phyloP scores from a whole-genome alignment of 2,329 filamentous ascomycete genomes.

The Calonectria montana region DNA sequence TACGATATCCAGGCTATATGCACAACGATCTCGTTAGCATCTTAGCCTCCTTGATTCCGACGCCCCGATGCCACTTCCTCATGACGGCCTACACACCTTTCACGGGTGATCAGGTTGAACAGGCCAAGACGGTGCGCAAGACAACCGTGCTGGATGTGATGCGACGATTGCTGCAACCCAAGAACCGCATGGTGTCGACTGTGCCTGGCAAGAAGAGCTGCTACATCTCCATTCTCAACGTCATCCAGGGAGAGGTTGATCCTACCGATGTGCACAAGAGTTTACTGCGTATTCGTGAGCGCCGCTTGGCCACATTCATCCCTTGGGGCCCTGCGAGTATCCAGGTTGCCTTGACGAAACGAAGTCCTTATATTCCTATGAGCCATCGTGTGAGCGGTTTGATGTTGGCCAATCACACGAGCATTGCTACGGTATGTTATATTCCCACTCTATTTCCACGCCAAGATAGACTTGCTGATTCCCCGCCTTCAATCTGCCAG shows the following conservation, averaged over 20 bases:
- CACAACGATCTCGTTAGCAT: constrained; percentile 99
- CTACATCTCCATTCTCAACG: constrained; percentile 98
- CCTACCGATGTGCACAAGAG: constrained; percentile 99
- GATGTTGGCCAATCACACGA: constrained; percentile 98
- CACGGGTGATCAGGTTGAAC: constrained; percentile 94
- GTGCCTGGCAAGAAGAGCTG: constrained; percentile 96
- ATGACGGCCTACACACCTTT: constrained; percentile 99
- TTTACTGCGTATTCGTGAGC: constrained; percentile 92
- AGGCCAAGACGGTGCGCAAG: constrained; percentile 97
- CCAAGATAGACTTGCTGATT: neutral
- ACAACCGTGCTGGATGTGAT: constrained; percentile 98
- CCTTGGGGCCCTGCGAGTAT: constrained; percentile 98
- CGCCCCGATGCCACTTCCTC: constrained; percentile 95
- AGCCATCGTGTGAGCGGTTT: constrained; percentile 94
- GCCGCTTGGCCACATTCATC: constrained; percentile 94
- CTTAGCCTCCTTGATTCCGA: constrained; percentile 94
- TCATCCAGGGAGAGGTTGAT: constrained; percentile 98
- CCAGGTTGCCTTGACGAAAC: constrained; percentile 95
- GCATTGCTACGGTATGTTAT: constrained; percentile 82
- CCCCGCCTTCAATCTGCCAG: constrained; percentile 46
- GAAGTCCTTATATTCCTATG: constrained; percentile 95
- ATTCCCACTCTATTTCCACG: neutral
- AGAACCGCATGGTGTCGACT: constrained; percentile 99
- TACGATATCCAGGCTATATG: constrained; percentile 99
- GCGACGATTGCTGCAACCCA: constrained; percentile 93